These are phyloP conservation scores for Salicornia ramosissima DNA, from an alignment of 148 eudicot genomes.

Conservation along the genomic window DNA sequence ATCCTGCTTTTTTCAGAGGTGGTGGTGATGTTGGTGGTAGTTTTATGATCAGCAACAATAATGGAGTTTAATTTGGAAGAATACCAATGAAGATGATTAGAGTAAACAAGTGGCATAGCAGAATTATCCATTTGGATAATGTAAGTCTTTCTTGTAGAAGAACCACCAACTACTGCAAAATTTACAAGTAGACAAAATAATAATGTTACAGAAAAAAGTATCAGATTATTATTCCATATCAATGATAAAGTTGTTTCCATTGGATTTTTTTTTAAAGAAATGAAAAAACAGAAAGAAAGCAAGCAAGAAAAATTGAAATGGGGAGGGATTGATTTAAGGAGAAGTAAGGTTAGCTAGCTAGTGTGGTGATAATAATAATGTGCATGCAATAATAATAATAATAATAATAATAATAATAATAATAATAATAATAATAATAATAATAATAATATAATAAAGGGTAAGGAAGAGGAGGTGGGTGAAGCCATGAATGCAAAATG, in stretches of 20 bases:
- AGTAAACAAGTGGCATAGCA: constrained; percentile 50
- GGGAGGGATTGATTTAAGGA: background rate
- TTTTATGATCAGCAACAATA: background rate
- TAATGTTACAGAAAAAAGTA: constrained; percentile 10
- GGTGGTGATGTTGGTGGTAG: constrained; percentile 4
- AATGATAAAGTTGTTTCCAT: constrained; percentile 8
- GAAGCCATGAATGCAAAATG: constrained; percentile 17
- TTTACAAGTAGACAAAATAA: too few species aligned
- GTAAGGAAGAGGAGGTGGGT: constrained; percentile 26
- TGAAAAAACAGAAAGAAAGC: background rate
- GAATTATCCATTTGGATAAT: constrained; percentile 72
- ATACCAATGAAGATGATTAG: constrained; percentile 63
- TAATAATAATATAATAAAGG: too few species aligned
- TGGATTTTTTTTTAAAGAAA: background rate
- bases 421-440: too few species aligned
- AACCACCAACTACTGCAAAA: constrained; percentile 2
- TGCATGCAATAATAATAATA: constrained; percentile 26
- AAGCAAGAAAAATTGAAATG: background rate
- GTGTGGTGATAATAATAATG: background rate
- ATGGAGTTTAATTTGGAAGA: constrained; percentile 51
- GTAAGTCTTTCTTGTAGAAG: constrained; percentile 45
- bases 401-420: too few species aligned
- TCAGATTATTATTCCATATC: constrained; percentile 3
- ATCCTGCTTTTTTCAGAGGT: constrained; percentile 32
- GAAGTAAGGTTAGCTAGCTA: background rate